Evolutionary conservation across 2,329 filamentous ascomycete genomes (phyloP), one percentile per base, ranked within the genome.

Genomic region (Cladorrhinum sp.): DNA sequence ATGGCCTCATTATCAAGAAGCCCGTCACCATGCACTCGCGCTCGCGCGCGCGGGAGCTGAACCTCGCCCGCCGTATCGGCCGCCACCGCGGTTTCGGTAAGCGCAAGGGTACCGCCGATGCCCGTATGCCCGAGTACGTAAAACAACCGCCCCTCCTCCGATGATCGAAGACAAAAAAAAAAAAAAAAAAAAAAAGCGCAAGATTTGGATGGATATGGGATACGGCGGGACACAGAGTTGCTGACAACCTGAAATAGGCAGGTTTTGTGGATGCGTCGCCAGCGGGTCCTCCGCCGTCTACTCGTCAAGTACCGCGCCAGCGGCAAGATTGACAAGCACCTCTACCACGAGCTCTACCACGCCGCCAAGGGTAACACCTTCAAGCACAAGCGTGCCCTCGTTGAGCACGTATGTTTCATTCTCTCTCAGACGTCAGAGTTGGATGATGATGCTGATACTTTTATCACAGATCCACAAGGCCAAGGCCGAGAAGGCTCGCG

Each of bases 301-400:
- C 86, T 99, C 73, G 95, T 97, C 86, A 98, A 98, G 88, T 99
- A 99, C 88, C 95, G 95, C 82, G 94, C 94, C 81, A 91, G 90
- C 76, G 96, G 96, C 82, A 99, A 99, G 91, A 99, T 99, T 80
- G 95, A 99, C 86, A 99, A 99, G 90, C 95, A 99, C 87, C 92
- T 99, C 67, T 99, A 99, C 89, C 95, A 99, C 88, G 93, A 98
- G 86, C 92, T 99, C 73, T 99, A 99, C 88, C 95, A 97, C 83
- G 86, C 96, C 79, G 95, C 91, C 89, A 99, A 99, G 93, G 96
- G 95, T 96, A 99, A 99, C 90, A 94, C 95, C 80, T 99, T 99
- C 91, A 99, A 99, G 93, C 95, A 99, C 92, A 99, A 98, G 93
- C 90, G 95, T 83, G 95, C 93, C 77, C 89, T 99, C 75, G 92